These are phyloP conservation scores for Boletus tomentosulus DNA, from an alignment of 768 basidiomycete genomes.

Conservation along the genomic window DNA sequence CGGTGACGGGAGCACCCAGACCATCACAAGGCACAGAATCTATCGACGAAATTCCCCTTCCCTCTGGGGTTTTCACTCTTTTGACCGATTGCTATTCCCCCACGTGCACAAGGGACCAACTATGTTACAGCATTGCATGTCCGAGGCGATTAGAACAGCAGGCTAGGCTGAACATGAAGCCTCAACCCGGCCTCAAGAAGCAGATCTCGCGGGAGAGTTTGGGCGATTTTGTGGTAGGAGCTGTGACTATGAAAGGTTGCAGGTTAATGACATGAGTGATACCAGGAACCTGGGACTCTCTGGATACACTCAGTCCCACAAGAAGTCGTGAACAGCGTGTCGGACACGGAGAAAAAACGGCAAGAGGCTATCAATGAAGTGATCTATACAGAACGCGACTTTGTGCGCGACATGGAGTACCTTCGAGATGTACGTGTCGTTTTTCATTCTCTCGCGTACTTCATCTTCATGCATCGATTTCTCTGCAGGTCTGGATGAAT, in stretches of 20 bases:
- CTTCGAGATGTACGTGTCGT: conserved; percentile 74
- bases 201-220: conserved; percentile 80
- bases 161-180: conserved; percentile 90
- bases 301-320: conserved; percentile 97
- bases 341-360: conserved; percentile 88
- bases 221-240: conserved; percentile 65
- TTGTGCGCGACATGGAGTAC: conserved; percentile 97
- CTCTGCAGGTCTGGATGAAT: conserved; percentile 77
- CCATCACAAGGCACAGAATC: conserved; percentile 40
- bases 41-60: conserved; percentile 66
- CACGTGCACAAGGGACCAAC: conserved; percentile 86
- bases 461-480: conserved; percentile 1
- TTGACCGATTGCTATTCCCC: conserved; percentile 98
- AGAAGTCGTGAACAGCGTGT: conserved; percentile 89
- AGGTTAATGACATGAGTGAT: conserved; percentile 14
- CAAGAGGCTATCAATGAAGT: conserved; percentile 99
- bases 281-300: conserved; percentile 73
- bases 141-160: conserved; percentile 93
- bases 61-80: conserved; percentile 92
- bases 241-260: not conserved
- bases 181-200: conserved; percentile 82
- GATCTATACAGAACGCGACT: conserved; percentile 90
- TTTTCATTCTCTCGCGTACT: not conserved
- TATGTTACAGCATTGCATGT: conserved; percentile 99
- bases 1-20: conserved; percentile 15